These are phyloP conservation scores for Hibiscus mutabilis DNA, from an alignment of 345 rosid genomes.

Conservation along the genomic window DNA sequence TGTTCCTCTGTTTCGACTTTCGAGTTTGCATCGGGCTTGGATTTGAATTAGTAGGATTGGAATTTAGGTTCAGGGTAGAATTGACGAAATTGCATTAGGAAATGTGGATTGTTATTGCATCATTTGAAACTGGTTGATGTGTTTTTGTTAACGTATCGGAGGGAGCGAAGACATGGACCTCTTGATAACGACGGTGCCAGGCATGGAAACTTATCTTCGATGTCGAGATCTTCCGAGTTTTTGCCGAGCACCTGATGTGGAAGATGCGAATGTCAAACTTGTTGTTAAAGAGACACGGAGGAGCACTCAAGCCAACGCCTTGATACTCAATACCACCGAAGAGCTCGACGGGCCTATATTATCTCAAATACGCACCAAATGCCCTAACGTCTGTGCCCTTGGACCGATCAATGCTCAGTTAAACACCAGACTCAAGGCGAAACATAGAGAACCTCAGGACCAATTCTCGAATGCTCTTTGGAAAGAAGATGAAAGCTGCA, in stretches of 20 bases:
- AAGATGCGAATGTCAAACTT: constrained; percentile 3
- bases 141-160: neutral
- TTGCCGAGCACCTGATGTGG: constrained; percentile 26
- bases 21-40: too few relatives aligned
- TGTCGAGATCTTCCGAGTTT: constrained; percentile 48
- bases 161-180: constrained; percentile 45
- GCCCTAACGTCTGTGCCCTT: constrained; percentile 37
- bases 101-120: neutral
- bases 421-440: constrained; percentile 12
- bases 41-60: too few relatives aligned
- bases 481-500: constrained; percentile 36
- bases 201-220: constrained; percentile 38
- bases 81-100: too few relatives aligned
- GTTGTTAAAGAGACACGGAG: neutral
- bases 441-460: neutral
- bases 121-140: neutral
- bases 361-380: constrained; percentile 30
- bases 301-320: constrained; percentile 16
- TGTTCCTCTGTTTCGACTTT: too few relatives aligned
- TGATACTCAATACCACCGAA: constrained; percentile 55
- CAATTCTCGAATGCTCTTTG: constrained; percentile 22
- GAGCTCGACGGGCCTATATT: constrained; percentile 55
- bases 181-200: constrained; percentile 24
- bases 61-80: too few relatives aligned
- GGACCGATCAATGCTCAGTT: constrained; percentile 49